A percentile compares a stretch with the other conserved stretches of the same genome.
Conservation (phyloP, 2,329 filamentous ascomycete species). For the Beauveria varroae region DNA sequence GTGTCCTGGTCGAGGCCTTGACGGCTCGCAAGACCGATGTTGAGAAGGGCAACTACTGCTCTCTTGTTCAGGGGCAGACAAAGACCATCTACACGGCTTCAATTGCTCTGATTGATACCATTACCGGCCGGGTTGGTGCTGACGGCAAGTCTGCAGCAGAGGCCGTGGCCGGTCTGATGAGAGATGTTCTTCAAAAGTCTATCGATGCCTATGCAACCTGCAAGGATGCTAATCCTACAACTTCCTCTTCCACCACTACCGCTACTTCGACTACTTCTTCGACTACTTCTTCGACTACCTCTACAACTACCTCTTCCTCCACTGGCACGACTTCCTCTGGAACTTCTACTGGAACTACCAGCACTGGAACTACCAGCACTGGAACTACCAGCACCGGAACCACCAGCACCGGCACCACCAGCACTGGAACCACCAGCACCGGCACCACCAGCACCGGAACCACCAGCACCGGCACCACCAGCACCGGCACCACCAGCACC, state of each 20-base stretch:
- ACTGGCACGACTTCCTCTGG: background rate
- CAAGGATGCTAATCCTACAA: constrained; percentile 1
- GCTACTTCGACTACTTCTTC: background rate
- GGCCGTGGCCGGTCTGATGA: background rate
- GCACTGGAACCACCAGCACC: background rate
- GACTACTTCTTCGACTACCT: background rate
- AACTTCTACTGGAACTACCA: background rate
- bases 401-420: background rate
- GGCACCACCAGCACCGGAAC: no score
- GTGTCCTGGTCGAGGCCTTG: background rate
- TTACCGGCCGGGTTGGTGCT: background rate
- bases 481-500: background rate
- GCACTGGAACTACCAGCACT: background rate
- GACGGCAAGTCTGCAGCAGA: background rate
- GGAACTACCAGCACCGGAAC: no score
- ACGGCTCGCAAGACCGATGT: background rate
- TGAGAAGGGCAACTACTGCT: background rate
- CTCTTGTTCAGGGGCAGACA: background rate
- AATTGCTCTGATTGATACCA: background rate
- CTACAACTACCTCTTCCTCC: background rate
- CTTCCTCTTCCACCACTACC: background rate
- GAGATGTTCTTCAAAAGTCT: background rate
- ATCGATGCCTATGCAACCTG: background rate
- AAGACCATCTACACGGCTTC: background rate
- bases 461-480: background rate